Conservation (phyloP, 176 grass and related monocot species). For the Aechmea fasciata region DNA sequence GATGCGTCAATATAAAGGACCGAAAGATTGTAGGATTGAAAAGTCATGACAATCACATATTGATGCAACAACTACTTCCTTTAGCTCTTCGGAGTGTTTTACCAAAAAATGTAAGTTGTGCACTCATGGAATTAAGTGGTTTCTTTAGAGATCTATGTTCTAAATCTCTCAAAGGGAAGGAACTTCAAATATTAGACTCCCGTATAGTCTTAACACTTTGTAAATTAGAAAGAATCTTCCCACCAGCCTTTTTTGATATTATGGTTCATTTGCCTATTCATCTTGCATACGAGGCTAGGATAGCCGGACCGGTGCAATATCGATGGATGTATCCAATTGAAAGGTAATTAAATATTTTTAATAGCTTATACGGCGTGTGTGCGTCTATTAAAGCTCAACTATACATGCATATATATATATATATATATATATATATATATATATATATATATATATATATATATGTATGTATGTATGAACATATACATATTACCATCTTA, state of each 20-base stretch:
- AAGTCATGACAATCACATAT: neutral
- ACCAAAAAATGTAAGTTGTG: neutral
- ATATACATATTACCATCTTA: too few relatives aligned
- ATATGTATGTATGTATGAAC: too few relatives aligned
- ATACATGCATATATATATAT: too few relatives aligned
- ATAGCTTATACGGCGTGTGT: too few relatives aligned
- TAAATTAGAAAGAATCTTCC: too few relatives aligned
- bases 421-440: too few relatives aligned
- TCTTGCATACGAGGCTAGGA: conserved; percentile 1
- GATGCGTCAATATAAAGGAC: neutral
- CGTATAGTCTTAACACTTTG: neutral
- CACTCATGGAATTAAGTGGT: neutral
- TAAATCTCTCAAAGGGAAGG: neutral
- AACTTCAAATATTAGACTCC: neutral
- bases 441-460: too few relatives aligned
- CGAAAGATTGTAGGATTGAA: neutral
- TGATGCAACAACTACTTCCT: neutral
- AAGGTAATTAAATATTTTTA: conserved; percentile 4
- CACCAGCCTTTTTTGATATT: too few relatives aligned
- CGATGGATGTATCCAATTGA: neutral
- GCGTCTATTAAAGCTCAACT: too few relatives aligned
- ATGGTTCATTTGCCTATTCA: neutral
- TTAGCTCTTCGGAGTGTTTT: neutral
- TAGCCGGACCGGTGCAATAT: neutral
- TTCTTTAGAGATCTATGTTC: neutral